Evolutionary conservation across 2,329 filamentous ascomycete species (phyloP).

Genomic region (Monosporascus sp.): DNA sequence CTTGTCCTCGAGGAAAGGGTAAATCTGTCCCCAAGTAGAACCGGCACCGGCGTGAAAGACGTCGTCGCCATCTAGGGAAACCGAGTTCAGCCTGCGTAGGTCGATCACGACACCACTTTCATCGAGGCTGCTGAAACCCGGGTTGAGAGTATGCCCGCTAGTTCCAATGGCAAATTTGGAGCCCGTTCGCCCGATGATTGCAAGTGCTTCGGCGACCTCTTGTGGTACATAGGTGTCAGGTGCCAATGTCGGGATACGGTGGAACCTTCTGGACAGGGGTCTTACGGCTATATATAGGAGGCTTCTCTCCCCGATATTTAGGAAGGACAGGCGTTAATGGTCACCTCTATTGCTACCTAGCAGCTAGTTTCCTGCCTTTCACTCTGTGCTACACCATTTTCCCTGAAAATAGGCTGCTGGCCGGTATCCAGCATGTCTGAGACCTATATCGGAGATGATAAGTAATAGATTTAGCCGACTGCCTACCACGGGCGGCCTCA

Average conservation of each 20-base stretch:
- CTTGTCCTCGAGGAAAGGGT: slow-evolving; percentile 9
- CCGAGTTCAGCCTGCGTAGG: slow-evolving; percentile 5
- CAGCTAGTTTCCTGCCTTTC: too few relatives aligned
- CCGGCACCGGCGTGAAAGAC: slow-evolving; percentile 7
- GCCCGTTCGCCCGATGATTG: slow-evolving; percentile 1
- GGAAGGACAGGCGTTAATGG: too few relatives aligned
- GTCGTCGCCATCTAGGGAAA: slow-evolving; percentile 1
- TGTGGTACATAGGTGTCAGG: too few relatives aligned
- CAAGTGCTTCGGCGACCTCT: slow-evolving; percentile 8
- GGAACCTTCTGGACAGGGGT: too few relatives aligned
- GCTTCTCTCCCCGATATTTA: too few relatives aligned
- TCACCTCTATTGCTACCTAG: too few relatives aligned
- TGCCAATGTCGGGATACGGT: too few relatives aligned
- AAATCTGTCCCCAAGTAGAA: slow-evolving; percentile 9
- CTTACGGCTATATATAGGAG: too few relatives aligned
- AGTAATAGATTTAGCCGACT: not conserved
- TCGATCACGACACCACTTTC: slow-evolving; percentile 13
- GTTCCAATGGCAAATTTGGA: slow-evolving; percentile 12
- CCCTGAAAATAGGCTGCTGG: slow-evolving; percentile 12
- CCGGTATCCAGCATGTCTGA: slow-evolving; percentile 8
- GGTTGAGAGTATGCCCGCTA: slow-evolving; percentile 12
- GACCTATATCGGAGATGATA: slow-evolving; percentile 1
- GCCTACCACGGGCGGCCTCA: too few relatives aligned
- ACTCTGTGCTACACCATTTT: too few relatives aligned
- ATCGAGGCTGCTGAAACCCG: slow-evolving; percentile 10